phyloP scores from a whole-genome alignment of 495 filamentous ascomycete species.

The Neurospora sp. region DNA sequence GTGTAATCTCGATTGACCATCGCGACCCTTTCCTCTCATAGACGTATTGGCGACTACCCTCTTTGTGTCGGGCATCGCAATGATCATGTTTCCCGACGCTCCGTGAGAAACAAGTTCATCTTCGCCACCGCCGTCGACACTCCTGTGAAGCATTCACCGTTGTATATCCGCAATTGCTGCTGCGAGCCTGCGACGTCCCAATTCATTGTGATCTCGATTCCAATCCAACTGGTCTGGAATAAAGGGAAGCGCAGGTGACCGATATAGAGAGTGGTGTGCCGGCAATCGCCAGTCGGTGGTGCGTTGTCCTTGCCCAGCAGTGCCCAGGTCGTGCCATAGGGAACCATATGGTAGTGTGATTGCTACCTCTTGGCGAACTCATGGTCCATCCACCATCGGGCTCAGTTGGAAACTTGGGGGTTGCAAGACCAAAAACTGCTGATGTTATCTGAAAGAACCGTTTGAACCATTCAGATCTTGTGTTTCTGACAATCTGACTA shows the following conservation, averaged over 20 bases:
- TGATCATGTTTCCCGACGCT: neutral
- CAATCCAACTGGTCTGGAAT: neutral
- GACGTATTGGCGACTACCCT: neutral
- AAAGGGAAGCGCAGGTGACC: neutral
- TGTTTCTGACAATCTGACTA: neutral
- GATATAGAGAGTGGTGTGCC: neutral
- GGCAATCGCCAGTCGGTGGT: neutral
- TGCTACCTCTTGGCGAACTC: neutral
- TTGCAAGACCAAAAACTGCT: neutral
- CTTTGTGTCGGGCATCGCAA: neutral
- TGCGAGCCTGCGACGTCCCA: neutral
- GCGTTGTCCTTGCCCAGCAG: neutral
- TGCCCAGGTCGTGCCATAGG: neutral
- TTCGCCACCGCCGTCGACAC: neutral
- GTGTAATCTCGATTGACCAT: neutral
- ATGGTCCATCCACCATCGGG: neutral
- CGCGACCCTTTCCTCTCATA: neutral
- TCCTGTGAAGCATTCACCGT: neutral
- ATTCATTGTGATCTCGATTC: neutral
- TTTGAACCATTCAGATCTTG: neutral
- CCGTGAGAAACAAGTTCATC: neutral
- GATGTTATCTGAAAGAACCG: neutral
- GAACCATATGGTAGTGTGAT: neutral
- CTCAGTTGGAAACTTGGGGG: neutral
- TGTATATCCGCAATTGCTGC: neutral